Percentiles rank a stretch among this genome's conserved stretches.
These are phyloP conservation scores for Solanum arcanum DNA, from an alignment of 257 asterid genomes.

Conservation along the genomic window DNA sequence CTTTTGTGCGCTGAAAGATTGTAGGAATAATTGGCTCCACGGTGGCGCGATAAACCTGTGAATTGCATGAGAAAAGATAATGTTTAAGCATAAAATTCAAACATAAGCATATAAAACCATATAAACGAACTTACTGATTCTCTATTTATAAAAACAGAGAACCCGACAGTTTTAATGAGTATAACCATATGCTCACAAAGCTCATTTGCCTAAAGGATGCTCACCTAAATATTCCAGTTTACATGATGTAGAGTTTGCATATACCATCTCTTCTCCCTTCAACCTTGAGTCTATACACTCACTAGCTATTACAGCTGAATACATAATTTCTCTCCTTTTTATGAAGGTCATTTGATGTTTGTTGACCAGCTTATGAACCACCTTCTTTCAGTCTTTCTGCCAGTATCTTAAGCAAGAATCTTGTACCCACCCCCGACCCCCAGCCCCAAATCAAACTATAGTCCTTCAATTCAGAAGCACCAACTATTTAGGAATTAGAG, in stretches of 20 bases:
- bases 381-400: not conserved
- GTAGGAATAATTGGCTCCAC: constrained; percentile 98
- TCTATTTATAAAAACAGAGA: not conserved
- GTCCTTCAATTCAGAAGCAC: not conserved
- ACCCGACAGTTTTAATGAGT: not conserved
- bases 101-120: not conserved
- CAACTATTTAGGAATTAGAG: not conserved
- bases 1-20: constrained; percentile 95
- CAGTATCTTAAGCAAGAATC: not conserved
- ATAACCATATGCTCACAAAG: not conserved
- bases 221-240: not conserved
- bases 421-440: not conserved
- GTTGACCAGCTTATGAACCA: not conserved
- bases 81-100: not conserved
- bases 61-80: constrained; percentile 4
- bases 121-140: not conserved
- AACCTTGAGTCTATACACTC: not conserved
- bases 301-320: not conserved
- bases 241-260: not conserved
- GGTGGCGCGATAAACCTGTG: constrained; percentile 81
- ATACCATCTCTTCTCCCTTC: not conserved
- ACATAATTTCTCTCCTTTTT: not conserved
- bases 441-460: not conserved
- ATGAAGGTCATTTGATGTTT: not conserved
- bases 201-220: not conserved